These are phyloP conservation scores for Tulasnella calospora DNA, from an alignment of 768 basidiomycete genomes.

Conservation along the genomic window DNA sequence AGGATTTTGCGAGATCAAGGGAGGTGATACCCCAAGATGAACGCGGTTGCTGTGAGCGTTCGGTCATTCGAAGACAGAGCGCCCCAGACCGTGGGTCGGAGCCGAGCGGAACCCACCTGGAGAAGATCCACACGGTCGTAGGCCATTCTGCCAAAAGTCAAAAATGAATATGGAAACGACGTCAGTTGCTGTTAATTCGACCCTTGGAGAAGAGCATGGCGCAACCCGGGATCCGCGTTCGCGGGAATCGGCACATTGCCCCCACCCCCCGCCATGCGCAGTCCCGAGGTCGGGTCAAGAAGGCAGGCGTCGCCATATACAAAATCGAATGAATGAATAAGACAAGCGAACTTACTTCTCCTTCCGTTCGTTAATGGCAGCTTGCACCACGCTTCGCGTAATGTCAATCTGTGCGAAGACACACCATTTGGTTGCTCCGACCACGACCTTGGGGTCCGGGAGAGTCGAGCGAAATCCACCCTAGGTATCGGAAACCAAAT, in stretches of 20 bases:
- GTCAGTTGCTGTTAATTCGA: neutral
- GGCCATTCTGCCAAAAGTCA: conserved; percentile 10
- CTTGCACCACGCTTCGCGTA: conserved; percentile 54
- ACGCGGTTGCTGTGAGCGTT: conserved; percentile 9
- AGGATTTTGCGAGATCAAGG: neutral
- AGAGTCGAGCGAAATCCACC: conserved; percentile 59
- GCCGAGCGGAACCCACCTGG: conserved; percentile 46
- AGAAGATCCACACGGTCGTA: conserved; percentile 54
- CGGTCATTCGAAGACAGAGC: conserved; percentile 18
- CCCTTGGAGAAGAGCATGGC: neutral
- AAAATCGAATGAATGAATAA: neutral
- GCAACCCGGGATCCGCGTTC: neutral
- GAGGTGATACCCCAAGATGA: neutral
- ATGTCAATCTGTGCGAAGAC: conserved; percentile 55
- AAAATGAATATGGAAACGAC: neutral
- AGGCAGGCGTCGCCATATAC: neutral
- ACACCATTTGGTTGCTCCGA: conserved; percentile 86
- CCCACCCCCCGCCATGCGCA: neutral
- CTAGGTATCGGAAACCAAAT: conserved; percentile 38
- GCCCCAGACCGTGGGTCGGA: neutral
- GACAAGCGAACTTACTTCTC: conserved; percentile 19
- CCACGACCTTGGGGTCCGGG: conserved; percentile 41
- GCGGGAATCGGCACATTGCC: neutral
- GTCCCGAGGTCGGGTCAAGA: neutral
- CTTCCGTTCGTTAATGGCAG: conserved; percentile 58